A percentile compares a stretch with the other conserved stretches of the same genome.
phyloP scores from a whole-genome alignment of 768 basidiomycete genomes.

The Steccherinum ochraceum region DNA sequence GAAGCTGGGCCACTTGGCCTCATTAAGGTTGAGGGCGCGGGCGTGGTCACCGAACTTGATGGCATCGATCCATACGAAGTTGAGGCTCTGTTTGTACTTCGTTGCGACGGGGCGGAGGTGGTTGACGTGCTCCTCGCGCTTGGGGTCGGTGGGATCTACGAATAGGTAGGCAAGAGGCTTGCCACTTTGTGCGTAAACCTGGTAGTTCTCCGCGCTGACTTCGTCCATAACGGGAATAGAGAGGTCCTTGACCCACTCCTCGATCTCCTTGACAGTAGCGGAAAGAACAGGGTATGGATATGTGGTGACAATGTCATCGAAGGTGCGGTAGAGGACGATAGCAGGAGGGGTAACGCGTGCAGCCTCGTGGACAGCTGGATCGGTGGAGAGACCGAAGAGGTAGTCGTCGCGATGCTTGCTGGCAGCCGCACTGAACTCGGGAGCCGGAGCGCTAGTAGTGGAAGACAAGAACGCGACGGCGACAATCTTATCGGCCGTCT shows the following conservation, averaged over 20 bases:
- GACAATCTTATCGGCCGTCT: slow-evolving; percentile 84
- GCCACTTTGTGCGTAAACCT: slow-evolving; percentile 67
- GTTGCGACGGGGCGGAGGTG: slow-evolving; percentile 71
- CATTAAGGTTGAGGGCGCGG: slow-evolving; percentile 83
- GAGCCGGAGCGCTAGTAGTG: slow-evolving; percentile 59
- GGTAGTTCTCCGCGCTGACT: slow-evolving; percentile 92
- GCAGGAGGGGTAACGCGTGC: slow-evolving; percentile 78
- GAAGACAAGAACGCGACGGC: slow-evolving; percentile 78
- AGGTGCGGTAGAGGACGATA: slow-evolving; percentile 86
- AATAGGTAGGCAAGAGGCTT: slow-evolving; percentile 96
- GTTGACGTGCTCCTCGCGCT: slow-evolving; percentile 59
- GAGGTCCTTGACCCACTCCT: slow-evolving; percentile 76
- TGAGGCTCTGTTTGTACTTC: slow-evolving; percentile 78
- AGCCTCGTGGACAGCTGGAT: slow-evolving; percentile 57
- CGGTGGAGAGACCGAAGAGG: slow-evolving; percentile 84
- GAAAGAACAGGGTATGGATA: slow-evolving; percentile 60
- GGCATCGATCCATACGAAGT: slow-evolving; percentile 99
- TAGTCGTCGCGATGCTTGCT: slow-evolving; percentile 88
- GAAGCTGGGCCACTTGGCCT: slow-evolving; percentile 88
- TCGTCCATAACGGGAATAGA: slow-evolving; percentile 86
- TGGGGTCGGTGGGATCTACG: slow-evolving; percentile 69
- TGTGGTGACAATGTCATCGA: slow-evolving; percentile 74
- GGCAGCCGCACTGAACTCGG: slow-evolving; percentile 75
- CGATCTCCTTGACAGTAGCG: slow-evolving; percentile 54
- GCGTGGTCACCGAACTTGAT: slow-evolving; percentile 94